phyloP scores from a whole-genome alignment of 805 yeast species.

The Alloascoidea hylecoeti region DNA sequence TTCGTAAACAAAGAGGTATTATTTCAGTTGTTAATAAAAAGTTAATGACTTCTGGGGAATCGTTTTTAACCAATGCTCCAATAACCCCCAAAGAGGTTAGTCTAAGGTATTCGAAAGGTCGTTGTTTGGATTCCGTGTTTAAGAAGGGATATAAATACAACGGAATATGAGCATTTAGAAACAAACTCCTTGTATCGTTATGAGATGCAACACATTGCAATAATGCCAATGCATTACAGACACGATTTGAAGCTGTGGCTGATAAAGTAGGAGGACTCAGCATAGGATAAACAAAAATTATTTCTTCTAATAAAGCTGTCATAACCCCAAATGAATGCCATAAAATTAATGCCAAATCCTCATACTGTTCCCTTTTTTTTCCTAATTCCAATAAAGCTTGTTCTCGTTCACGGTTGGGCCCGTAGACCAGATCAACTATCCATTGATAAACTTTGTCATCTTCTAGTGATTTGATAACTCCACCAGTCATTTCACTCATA shows the following conservation, averaged over 20 bases:
- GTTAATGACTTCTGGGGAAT: slow-evolving; percentile 87
- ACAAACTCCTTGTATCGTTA: slow-evolving; percentile 73
- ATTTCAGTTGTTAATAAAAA: slow-evolving; percentile 91
- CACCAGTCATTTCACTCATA: slow-evolving; percentile 11
- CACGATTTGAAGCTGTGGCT: slow-evolving; percentile 81
- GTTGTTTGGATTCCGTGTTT: slow-evolving; percentile 79
- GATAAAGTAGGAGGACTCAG: slow-evolving; percentile 77
- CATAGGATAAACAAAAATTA: slow-evolving; percentile 79
- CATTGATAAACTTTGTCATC: slow-evolving; percentile 81
- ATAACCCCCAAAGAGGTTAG: slow-evolving; percentile 91
- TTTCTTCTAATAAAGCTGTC: slow-evolving; percentile 83
- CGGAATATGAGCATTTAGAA: slow-evolving; percentile 84
- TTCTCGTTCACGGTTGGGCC: slow-evolving; percentile 87
- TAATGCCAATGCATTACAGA: slow-evolving; percentile 88
- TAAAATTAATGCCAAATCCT: slow-evolving; percentile 79
- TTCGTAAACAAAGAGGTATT: slow-evolving; percentile 85
- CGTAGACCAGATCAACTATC: slow-evolving; percentile 82
- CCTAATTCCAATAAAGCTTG: slow-evolving; percentile 88
- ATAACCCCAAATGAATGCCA: slow-evolving; percentile 97
- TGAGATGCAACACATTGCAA: slow-evolving; percentile 96
- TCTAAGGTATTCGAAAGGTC: slow-evolving; percentile 88
- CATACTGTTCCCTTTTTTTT: slow-evolving; percentile 87
- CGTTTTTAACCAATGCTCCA: slow-evolving; percentile 94
- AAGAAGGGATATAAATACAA: slow-evolving; percentile 86
- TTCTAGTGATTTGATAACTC: slow-evolving; percentile 29